Base-by-base conservation (phyloP, 2,329 filamentous ascomycete genomes). In the Botrytis pseudocinerea region DNA sequence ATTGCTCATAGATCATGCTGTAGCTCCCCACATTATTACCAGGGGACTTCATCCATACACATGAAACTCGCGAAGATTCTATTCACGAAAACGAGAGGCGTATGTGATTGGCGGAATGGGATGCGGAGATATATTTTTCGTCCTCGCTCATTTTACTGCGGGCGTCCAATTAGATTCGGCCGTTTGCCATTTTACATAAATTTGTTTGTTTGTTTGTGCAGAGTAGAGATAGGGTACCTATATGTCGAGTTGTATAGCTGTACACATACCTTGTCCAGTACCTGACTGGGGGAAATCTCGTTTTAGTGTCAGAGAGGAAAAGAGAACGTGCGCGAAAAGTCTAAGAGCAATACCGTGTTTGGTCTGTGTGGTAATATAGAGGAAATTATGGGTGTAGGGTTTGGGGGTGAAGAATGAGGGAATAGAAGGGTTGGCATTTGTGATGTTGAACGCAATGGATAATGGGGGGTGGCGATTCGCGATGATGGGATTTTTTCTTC, bases 311-410 rank as follows among this genome's bases (percentile, higher is more conserved):
- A 38, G 59, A 4, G 35, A 5, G 46, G 16, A 16, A 25, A 18
- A 35, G 28, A 35, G 63, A 51, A 35, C 25, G 64, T 66, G 64
- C 64, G 44, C 28, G 14, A 22, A 48, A 14, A 40, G 38, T 32
- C 46, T 32, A 44, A 64, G n/a, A 66, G 18, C 25, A n/a, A 51
- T 40, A 51, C 64, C 32, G 32, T 54, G 64, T 66, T 22, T 44
- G 48, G 32, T 54, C 64, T 40, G 64, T 40, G 44, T 54, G 64
- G 64, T 40, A 66, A 54, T 66, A 51, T 66, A 38, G 46, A 54
- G 64, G 64, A 54, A 66, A 66, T 66, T 51, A 66, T 66, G 38
- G 5, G 25, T 66, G 64, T 66, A 66, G 63, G 63, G 63, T 66
- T 48, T 38, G 63, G 44, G 63, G 46, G 32, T 40, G 28, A 22